Conservation (phyloP, 1,284 basidiomycete species). For the Malassezia dermatis region DNA sequence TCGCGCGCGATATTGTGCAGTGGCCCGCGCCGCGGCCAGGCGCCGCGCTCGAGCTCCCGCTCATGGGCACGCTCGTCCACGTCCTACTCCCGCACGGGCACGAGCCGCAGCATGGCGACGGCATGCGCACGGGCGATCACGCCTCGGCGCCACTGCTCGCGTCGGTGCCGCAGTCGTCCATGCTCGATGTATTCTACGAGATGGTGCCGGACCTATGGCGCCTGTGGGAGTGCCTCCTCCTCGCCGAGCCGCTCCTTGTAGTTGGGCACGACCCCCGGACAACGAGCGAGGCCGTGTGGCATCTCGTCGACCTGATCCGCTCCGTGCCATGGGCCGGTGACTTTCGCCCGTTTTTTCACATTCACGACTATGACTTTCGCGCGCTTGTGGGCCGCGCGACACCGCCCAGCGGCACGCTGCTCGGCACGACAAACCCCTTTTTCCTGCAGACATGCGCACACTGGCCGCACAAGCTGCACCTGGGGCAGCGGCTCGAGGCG, state of each 20-base stretch:
- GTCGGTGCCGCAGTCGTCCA: slow-evolving; percentile 58
- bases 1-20: slow-evolving; percentile 27
- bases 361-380: slow-evolving; percentile 77
- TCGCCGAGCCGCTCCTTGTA: slow-evolving; percentile 70
- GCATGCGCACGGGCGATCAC: slow-evolving; percentile 4
- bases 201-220: slow-evolving; percentile 61
- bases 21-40: slow-evolving; percentile 38
- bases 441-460: slow-evolving; percentile 76
- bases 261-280: slow-evolving; percentile 68
- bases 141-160: slow-evolving; percentile 60
- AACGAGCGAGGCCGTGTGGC: slow-evolving; percentile 63
- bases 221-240: slow-evolving; percentile 64
- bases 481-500: slow-evolving; percentile 51
- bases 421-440: slow-evolving; percentile 91
- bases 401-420: slow-evolving; percentile 68
- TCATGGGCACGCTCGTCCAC: slow-evolving; percentile 28
- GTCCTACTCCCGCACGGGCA: slow-evolving; percentile 34
- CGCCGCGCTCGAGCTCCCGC: slow-evolving; percentile 28
- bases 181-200: slow-evolving; percentile 37
- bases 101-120: slow-evolving; percentile 31
- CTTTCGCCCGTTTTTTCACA: slow-evolving; percentile 85
- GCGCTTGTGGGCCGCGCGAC: slow-evolving; percentile 68
- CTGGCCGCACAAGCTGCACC: slow-evolving; percentile 70
- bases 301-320: slow-evolving; percentile 67
- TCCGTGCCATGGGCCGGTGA: slow-evolving; percentile 79